Evolutionary conservation across 371 early-diverging fungal species (phyloP), one percentile per base, ranked within the genome.

Genomic region (Rhizopus sp.): DNA sequence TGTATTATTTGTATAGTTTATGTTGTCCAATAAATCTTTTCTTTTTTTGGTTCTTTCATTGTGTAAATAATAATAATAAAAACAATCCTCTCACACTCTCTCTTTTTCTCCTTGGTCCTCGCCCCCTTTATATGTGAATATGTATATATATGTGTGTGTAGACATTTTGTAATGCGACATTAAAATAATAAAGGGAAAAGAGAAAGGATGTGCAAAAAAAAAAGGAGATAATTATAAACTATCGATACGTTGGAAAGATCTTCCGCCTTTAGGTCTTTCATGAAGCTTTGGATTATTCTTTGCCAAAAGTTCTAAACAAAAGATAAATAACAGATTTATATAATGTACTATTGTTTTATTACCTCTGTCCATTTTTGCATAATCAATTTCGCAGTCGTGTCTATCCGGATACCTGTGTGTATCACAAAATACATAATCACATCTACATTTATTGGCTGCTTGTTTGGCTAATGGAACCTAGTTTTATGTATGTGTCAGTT

Each of bases 271-370:
- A 33, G 87, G 91, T 45, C 83, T 77, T 41, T 86, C 86, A 69
- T 89, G 86, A 53, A 92, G 65, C 61, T 88, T 89, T 6, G 91
- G 91, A 59, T 92, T 92, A 44, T 85, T 88, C 69, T 89, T 90
- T 48, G 88, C 81, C 51, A 92, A 71, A 29, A 83, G 64, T 48
- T 86, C 87, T 82, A 64, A 35, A 33, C 17, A 53, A 35, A 23
- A 41, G 12, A 51, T 31, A 9, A 56, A 35, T 45, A 44, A 42
- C 32, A 55, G 10, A 32, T 2, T 2, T 5, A 34, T 15, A 17
- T 9, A 45, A 35, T 37, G 3, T 30, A 31, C 13, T 40, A 46
- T 55, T n/a, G 47, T 38, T 46, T 33, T 9, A 35, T 55, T 66
- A 75, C 80, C 75, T 76, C 76, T 78, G 64, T 81, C 88, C 62